Base-by-base conservation (phyloP, 208 protist genomes). In the Zelonia costaricensis region DNA sequence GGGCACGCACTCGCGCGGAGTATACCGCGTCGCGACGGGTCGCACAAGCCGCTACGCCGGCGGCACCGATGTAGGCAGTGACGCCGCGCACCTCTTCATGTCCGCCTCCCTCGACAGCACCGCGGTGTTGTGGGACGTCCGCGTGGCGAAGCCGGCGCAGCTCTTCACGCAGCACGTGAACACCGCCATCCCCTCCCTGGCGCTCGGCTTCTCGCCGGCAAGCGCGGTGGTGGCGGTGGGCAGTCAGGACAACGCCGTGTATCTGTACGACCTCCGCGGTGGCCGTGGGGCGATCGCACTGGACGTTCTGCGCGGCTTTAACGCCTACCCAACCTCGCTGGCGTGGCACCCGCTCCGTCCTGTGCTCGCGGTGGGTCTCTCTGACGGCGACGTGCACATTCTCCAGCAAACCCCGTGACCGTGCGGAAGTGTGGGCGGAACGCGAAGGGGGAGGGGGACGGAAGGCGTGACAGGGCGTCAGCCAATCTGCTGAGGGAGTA, bases 121-220 rank as follows among this genome's bases (percentile, higher is more conserved):
- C 0, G 90, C 88, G 12, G 66, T 69, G 12, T 40, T 95, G 38
- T 95, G 90, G 87, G 90, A 95, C 45, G 33, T 92, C 53, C 81
- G 90, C 2, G 57, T 80, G 27, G 23, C 51, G 2, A 40, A 56
- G 5, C 57, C 73, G 0, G 86, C 80, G 16, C 67, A 88, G 18
- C 77, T 86, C 39, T 89, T 92, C 40, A 75, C 90, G 0, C 78
- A 88, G 20, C 90, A 95, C 68, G 73, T 61, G 3, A 95, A 93
- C 65, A 78, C 39, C 30, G 84, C 82, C 10, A 52, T 88, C 2
- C 13, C 69, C 3, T 74, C 80, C 0, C 58, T 93, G 1, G 90
- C 82, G 7, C 49, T 92, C 20, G 75, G 79, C n/a, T 40, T 92
- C 10, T 71, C 76, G 1, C 90, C 86, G 0, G 78, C 65, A 15